Evolutionary conservation across 2,329 filamentous ascomycete species (phyloP).

Genomic region (Arachnopeziza araneosa): DNA sequence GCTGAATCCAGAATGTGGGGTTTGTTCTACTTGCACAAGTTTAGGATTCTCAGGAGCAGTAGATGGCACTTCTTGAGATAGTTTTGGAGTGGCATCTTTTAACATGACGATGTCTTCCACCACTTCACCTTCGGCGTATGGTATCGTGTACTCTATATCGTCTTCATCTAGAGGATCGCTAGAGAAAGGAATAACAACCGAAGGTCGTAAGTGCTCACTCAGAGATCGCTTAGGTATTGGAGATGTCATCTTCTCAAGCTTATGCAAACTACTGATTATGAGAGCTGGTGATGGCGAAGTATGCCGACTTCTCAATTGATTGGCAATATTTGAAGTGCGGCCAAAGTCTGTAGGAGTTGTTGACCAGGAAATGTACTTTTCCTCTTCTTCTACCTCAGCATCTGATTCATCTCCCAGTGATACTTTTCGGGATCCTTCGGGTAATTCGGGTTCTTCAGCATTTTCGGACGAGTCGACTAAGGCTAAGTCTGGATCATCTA

Average conservation of each 20-base stretch:
- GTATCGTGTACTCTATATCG: slow-evolving; percentile 17
- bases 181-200: slow-evolving; percentile 5
- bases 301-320: neutral
- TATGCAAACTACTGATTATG: neutral
- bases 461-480: neutral
- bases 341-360: neutral
- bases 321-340: neutral
- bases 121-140: slow-evolving; percentile 22
- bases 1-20: slow-evolving; percentile 12
- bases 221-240: neutral
- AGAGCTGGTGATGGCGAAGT: neutral
- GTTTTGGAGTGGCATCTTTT: neutral
- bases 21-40: slow-evolving; percentile 25
- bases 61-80: slow-evolving; percentile 14
- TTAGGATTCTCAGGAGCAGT: slow-evolving; percentile 6
- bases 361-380: neutral
- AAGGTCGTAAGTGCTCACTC: neutral
- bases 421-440: neutral
- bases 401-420: too few relatives aligned
- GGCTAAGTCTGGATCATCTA: neutral
- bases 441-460: neutral
- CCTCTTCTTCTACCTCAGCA: too few relatives aligned
- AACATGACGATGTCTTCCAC: slow-evolving; percentile 7
- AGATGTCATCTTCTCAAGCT: neutral
- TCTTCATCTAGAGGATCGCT: slow-evolving; percentile 14